Percentiles rank a stretch among this genome's conserved stretches.
These are phyloP conservation scores for Themeda triandra DNA, from an alignment of 176 grass and related monocot genomes.

Conservation along the genomic window DNA sequence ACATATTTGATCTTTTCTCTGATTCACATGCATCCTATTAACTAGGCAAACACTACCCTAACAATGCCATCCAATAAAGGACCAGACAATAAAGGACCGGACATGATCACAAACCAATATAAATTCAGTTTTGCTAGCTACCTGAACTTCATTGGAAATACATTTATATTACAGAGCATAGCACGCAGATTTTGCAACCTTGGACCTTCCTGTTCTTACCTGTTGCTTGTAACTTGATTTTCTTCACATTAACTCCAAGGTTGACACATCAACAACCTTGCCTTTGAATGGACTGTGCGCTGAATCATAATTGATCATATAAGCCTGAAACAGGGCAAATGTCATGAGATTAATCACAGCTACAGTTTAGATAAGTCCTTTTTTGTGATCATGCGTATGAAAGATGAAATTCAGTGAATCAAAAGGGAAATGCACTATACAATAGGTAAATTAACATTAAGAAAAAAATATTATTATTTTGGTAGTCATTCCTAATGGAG, in stretches of 20 bases:
- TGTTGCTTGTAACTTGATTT: conserved; percentile 71
- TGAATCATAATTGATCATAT: conserved; percentile 93
- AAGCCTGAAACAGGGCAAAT: conserved; percentile 57
- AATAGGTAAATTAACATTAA: no score
- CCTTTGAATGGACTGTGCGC: conserved; percentile 74
- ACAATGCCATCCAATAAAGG: no score
- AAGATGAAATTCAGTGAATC: neutral
- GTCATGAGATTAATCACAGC: neutral
- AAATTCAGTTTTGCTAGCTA: neutral
- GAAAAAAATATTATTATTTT: no score
- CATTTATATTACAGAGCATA: no score
- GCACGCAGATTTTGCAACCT: neutral
- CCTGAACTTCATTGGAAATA: no score
- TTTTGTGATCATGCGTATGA: neutral
- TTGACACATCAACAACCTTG: conserved; percentile 64
- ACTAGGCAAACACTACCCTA: no score
- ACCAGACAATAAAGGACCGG: neutral
- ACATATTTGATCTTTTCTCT: no score
- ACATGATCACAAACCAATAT: neutral
- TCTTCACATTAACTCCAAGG: conserved; percentile 83
- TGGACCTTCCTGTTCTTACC: conserved; percentile 34
- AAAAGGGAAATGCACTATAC: neutral
- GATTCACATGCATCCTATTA: no score
- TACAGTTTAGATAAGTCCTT: neutral
- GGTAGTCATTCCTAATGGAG: no score